A percentile compares a stretch with the other conserved stretches of the same genome.
phyloP scores from a whole-genome alignment of 345 rosid species.

The Conringia planisiliqua region DNA sequence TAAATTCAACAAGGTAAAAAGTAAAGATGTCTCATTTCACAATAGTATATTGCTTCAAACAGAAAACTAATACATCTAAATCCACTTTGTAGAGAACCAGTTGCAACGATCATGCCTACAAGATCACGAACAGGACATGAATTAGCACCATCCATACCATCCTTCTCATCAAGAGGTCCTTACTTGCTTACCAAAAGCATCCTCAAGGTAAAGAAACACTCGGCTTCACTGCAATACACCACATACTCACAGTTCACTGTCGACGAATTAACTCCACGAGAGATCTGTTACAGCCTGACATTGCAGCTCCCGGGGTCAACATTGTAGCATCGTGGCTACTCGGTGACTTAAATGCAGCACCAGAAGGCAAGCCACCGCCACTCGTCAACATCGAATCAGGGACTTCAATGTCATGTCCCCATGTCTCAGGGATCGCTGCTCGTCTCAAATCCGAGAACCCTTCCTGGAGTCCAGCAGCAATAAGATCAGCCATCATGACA shows the following conservation, averaged over 20 bases:
- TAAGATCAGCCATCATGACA: constrained; percentile 80
- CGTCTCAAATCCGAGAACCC: constrained; percentile 53
- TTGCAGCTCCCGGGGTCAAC: constrained; percentile 68
- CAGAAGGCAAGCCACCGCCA: constrained; percentile 42
- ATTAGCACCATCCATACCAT: constrained; percentile 63
- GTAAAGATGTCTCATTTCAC: neutral
- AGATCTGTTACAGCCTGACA: constrained; percentile 60
- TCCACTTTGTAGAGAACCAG: constrained; percentile 46
- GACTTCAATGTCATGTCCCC: constrained; percentile 84
- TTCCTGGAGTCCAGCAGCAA: constrained; percentile 53
- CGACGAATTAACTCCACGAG: neutral
- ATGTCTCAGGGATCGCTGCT: constrained; percentile 64
- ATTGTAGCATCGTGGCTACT: constrained; percentile 74
- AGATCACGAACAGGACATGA: constrained; percentile 37
- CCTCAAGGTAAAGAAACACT: constrained; percentile 51
- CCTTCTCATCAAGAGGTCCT: constrained; percentile 80
- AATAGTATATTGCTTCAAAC: neutral
- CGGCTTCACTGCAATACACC: neutral
- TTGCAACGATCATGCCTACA: constrained; percentile 60
- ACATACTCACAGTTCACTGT: neutral
- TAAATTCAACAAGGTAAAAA: constrained; percentile 56
- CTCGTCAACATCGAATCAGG: constrained; percentile 57
- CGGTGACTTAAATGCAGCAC: constrained; percentile 39
- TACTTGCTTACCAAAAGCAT: constrained; percentile 49
- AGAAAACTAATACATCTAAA: neutral